Conservation (phyloP, 176 grass and related monocot species). For the Triticum urartu region DNA sequence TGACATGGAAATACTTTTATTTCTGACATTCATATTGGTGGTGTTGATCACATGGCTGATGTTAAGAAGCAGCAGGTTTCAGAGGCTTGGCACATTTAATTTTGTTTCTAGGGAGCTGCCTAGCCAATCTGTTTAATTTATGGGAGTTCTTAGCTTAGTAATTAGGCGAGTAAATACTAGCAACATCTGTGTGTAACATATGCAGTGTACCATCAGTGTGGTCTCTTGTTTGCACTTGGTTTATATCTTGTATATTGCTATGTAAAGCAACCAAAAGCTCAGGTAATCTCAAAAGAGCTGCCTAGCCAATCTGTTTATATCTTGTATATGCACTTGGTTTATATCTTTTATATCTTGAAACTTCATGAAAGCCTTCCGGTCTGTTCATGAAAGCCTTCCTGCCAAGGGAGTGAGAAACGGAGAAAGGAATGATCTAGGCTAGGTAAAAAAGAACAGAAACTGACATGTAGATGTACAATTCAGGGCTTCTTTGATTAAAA, state of each 20-base stretch:
- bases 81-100: constrained; percentile 24
- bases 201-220: background rate
- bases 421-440: no score
- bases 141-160: constrained; percentile 17
- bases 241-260: constrained; percentile 29
- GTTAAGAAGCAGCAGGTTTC: constrained; percentile 28
- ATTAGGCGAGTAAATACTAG: constrained; percentile 23
- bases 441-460: no score
- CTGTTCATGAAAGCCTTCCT: no score
- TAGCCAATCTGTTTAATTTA: constrained; percentile 23
- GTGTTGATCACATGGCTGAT: constrained; percentile 16
- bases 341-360: no score
- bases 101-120: constrained; percentile 39
- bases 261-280: constrained; percentile 34
- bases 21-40: constrained; percentile 37
- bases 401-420: no score
- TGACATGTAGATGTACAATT: no score
- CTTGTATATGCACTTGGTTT: no score
- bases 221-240: background rate
- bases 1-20: constrained; percentile 42
- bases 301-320: no score
- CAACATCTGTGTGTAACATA: constrained; percentile 41
- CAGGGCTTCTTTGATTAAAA: no score
- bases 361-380: no score
- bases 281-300: background rate